Evolutionary conservation across 164 flowering plant species (phyloP).

Genomic region (Amborella trichopoda): DNA sequence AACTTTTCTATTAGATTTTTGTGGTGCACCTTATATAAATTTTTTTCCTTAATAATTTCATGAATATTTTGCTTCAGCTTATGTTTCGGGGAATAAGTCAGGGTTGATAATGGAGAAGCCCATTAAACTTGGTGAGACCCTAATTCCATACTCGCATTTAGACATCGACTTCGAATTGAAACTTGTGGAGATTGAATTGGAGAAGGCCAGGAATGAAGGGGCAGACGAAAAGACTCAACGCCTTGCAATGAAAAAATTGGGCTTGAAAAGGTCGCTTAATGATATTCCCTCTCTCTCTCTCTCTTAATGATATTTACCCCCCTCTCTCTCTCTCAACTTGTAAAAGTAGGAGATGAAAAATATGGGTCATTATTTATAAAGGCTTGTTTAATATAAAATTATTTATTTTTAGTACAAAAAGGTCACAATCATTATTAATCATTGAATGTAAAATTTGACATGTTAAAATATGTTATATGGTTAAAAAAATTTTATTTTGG

Average conservation of each 20-base stretch:
- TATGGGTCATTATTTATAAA: too few species aligned
- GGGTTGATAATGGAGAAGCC: slow-evolving; percentile 41
- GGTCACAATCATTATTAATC: too few species aligned
- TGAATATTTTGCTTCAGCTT: slow-evolving; percentile 22
- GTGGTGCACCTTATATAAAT: neutral
- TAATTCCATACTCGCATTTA: slow-evolving; percentile 23
- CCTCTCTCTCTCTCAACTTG: too few species aligned
- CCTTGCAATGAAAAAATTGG: slow-evolving; percentile 45
- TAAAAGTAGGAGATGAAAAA: too few species aligned
- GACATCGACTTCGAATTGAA: slow-evolving; percentile 30
- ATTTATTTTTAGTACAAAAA: too few species aligned
- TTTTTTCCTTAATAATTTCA: neutral
- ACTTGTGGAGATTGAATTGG: slow-evolving; percentile 19
- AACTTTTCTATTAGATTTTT: neutral
- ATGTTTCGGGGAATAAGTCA: slow-evolving; percentile 38
- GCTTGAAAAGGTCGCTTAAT: slow-evolving; percentile 33
- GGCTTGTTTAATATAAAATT: too few species aligned
- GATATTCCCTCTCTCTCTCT: too few species aligned
- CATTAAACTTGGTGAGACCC: slow-evolving; percentile 30
- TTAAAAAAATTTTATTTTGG: too few species aligned
- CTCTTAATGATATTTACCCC: too few species aligned
- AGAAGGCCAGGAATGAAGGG: slow-evolving; percentile 16
- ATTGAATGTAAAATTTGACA: too few species aligned
- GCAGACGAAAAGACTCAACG: slow-evolving; percentile 11
- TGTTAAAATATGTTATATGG: too few species aligned